Evolutionary conservation across 1,284 basidiomycete genomes (phyloP).

Genomic region (Puccinia coronata): DNA sequence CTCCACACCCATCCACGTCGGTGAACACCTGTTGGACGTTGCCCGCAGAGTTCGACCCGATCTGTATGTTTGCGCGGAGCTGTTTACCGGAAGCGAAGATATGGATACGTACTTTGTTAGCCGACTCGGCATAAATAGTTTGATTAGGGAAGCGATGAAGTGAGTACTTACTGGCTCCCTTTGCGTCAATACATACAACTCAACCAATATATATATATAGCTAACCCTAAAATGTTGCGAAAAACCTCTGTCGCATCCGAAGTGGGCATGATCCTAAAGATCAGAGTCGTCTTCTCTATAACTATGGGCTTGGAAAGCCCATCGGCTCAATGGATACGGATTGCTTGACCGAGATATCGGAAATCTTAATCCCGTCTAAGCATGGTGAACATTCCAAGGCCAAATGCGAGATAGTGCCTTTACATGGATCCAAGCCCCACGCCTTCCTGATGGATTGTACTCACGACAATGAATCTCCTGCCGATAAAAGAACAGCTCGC

Average conservation of each 20-base stretch:
- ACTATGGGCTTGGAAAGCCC: constrained; percentile 84
- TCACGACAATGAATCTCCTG: constrained; percentile 89
- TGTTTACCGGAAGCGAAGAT: constrained; percentile 93
- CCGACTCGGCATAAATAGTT: constrained; percentile 82
- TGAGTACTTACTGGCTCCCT: constrained; percentile 70
- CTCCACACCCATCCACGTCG: constrained; percentile 91
- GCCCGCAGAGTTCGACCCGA: constrained; percentile 85
- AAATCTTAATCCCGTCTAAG: constrained; percentile 65
- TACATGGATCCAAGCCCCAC: constrained; percentile 82
- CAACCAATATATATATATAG: constrained; percentile 72
- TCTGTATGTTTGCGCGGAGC: constrained; percentile 91
- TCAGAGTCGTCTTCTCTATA: constrained; percentile 64
- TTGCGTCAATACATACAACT: neutral
- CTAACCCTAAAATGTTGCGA: constrained; percentile 58
- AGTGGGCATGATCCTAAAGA: constrained; percentile 36
- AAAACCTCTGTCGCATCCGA: neutral
- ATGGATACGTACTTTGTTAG: constrained; percentile 89
- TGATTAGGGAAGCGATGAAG: constrained; percentile 84
- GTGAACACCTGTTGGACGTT: constrained; percentile 85
- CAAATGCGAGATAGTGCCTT: constrained; percentile 70
- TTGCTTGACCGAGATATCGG: constrained; percentile 68
- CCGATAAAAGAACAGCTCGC: constrained; percentile 84
- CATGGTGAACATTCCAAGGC: neutral
- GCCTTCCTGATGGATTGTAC: constrained; percentile 90
- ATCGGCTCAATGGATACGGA: constrained; percentile 89